A percentile compares a stretch with the other conserved stretches of the same genome.
These are phyloP conservation scores for Fusarium chaquense DNA, from an alignment of 2,329 filamentous ascomycete species.

Conservation along the genomic window DNA sequence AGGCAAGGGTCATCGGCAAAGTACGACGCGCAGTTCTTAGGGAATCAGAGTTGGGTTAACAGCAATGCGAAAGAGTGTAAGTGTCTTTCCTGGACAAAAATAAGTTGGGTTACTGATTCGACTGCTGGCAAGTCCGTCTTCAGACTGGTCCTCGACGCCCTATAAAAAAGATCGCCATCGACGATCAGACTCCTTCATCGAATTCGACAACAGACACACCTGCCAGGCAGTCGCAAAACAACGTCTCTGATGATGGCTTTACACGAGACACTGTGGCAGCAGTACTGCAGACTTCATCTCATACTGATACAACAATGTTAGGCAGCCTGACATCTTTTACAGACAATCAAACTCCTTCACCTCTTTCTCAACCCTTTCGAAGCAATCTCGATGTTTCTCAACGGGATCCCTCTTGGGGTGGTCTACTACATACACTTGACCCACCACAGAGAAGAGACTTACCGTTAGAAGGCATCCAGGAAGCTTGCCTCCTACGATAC, in stretches of 20 bases:
- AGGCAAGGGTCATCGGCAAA: conserved; percentile 41
- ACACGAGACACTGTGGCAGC: background rate
- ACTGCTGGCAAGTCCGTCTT: conserved; percentile 15
- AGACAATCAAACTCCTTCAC: too few species aligned
- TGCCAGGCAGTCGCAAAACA: too few species aligned
- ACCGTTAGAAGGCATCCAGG: conserved; percentile 15
- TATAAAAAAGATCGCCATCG: conserved; percentile 18
- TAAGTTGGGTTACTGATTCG: fast-evolving
- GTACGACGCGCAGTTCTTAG: conserved; percentile 40
- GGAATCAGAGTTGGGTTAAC: conserved; percentile 39
- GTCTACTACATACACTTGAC: conserved; percentile 4
- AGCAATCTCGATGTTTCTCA: conserved; percentile 5
- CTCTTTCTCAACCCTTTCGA: background rate
- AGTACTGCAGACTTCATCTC: background rate
- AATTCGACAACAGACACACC: fast-evolving
- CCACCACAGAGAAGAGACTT: background rate
- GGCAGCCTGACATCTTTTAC: background rate
- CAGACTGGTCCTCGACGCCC: conserved; percentile 28
- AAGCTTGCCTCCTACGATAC: conserved; percentile 39
- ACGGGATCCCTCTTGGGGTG: conserved; percentile 26
- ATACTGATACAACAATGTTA: background rate
- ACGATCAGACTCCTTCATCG: fast-evolving
- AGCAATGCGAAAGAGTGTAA: conserved; percentile 41
- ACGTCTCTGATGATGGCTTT: background rate
- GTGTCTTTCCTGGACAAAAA: fast-evolving